Conservation (phyloP, 305 asterid species). For the Solanum hybrid region DNA sequence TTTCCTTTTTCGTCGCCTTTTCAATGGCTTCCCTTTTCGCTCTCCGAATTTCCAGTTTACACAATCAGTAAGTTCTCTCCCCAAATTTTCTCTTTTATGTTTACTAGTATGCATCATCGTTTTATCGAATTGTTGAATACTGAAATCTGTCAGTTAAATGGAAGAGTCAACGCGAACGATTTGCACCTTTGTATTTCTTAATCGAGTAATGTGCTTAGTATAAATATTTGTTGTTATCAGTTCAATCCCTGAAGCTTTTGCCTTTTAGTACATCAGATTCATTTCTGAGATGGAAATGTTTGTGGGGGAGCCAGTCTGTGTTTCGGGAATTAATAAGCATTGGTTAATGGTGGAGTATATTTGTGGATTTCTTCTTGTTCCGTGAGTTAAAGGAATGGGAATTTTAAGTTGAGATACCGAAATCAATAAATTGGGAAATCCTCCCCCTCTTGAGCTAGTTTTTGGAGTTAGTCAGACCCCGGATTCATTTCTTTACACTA, state of each 20-base stretch:
- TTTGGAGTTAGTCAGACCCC: neutral
- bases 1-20: conserved; percentile 1
- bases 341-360: neutral
- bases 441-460: neutral
- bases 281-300: neutral
- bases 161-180: neutral
- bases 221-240: neutral
- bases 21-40: conserved; percentile 35
- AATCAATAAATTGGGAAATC: neutral
- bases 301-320: neutral
- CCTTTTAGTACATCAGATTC: neutral
- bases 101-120: neutral
- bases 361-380: neutral
- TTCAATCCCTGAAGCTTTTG: neutral
- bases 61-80: conserved; percentile 25
- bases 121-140: neutral
- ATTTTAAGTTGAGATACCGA: neutral
- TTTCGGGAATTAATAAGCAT: neutral
- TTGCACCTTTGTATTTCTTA: neutral
- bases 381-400: neutral
- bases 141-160: neutral
- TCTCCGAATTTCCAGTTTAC: conserved; percentile 26
- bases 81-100: neutral
- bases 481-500: neutral
- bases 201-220: neutral